These are phyloP conservation scores for Epichloe brachyelytri DNA, from an alignment of 2,329 filamentous ascomycete species.

Conservation along the genomic window DNA sequence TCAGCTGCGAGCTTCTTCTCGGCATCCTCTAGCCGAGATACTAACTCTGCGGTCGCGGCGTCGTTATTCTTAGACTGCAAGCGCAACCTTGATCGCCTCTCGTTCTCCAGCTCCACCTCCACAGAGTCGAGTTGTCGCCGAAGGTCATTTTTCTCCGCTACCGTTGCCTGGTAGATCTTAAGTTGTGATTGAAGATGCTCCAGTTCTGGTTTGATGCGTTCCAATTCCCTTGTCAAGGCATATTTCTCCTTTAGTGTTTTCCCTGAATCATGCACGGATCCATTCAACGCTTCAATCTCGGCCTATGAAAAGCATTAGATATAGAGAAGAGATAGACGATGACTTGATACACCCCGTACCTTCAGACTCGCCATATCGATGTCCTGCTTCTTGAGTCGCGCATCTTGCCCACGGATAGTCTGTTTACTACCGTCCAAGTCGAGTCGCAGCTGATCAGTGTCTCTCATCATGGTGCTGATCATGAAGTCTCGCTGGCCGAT, in stretches of 20 bases:
- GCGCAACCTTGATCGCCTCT: constrained; percentile 35
- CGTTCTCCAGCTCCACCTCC: constrained; percentile 72
- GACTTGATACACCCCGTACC: constrained; percentile 19
- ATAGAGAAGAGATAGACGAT: background rate
- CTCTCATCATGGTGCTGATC: constrained; percentile 33
- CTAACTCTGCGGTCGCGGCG: constrained; percentile 30
- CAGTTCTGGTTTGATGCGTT: constrained; percentile 39
- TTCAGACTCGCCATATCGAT: constrained; percentile 35
- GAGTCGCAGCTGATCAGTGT: constrained; percentile 25
- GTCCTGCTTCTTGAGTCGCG: constrained; percentile 34
- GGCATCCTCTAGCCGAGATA: constrained; percentile 21
- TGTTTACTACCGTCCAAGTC: constrained; percentile 32
- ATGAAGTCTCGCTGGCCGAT: constrained; percentile 47
- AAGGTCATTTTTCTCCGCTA: constrained; percentile 68
- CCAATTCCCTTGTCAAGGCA: constrained; percentile 37
- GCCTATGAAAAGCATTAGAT: constrained; percentile 33
- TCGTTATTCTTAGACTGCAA: constrained; percentile 20
- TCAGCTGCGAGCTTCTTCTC: constrained; percentile 26
- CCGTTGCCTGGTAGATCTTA: constrained; percentile 48
- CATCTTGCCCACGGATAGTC: constrained; percentile 31
- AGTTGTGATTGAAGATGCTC: constrained; percentile 44
- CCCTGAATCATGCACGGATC: constrained; percentile 53
- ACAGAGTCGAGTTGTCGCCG: constrained; percentile 65
- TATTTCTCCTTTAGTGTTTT: constrained; percentile 52
- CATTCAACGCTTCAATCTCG: constrained; percentile 57